These are phyloP conservation scores for Irpex rosettiformis DNA, from an alignment of 1,284 basidiomycete species.

Conservation along the genomic window DNA sequence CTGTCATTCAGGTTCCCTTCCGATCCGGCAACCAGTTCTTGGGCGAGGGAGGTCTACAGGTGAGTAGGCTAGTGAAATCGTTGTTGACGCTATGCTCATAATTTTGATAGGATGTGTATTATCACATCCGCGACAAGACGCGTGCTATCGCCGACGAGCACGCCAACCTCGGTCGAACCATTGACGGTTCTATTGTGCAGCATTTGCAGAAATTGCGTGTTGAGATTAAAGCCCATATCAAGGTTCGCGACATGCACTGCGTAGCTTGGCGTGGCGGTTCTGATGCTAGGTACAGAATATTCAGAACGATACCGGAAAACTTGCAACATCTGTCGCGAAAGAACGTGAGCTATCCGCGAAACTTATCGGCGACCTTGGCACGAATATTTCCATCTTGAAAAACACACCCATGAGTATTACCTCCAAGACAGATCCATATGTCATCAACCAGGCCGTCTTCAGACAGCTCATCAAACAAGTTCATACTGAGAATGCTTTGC, in stretches of 20 bases:
- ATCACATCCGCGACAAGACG: constrained; percentile 92
- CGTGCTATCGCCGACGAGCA: constrained; percentile 94
- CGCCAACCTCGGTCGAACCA: constrained; percentile 93
- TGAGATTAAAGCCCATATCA: constrained; percentile 98
- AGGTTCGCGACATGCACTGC: constrained; percentile 41
- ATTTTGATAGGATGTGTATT: constrained; percentile 79
- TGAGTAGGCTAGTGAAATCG: constrained; percentile 12
- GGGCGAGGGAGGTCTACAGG: constrained; percentile 81
- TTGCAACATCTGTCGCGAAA: constrained; percentile 90
- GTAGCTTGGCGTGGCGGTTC: neutral
- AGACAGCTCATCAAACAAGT: constrained; percentile 93
- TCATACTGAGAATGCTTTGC: constrained; percentile 95
- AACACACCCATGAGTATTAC: constrained; percentile 91
- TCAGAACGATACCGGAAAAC: constrained; percentile 97
- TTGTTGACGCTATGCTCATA: neutral
- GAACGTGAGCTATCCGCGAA: constrained; percentile 91
- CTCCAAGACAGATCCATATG: constrained; percentile 84
- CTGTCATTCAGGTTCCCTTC: constrained; percentile 98
- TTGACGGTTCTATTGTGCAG: constrained; percentile 97
- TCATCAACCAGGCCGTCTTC: constrained; percentile 78
- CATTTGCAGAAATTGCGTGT: constrained; percentile 92
- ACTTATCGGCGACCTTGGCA: constrained; percentile 85
- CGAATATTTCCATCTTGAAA: constrained; percentile 88
- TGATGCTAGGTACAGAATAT: constrained; percentile 60
- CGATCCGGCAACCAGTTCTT: constrained; percentile 93